Percentiles rank a stretch among this genome's conserved stretches.
Conservation (phyloP, 176 grass and related monocot species). For the Alloteropsis semialata region DNA sequence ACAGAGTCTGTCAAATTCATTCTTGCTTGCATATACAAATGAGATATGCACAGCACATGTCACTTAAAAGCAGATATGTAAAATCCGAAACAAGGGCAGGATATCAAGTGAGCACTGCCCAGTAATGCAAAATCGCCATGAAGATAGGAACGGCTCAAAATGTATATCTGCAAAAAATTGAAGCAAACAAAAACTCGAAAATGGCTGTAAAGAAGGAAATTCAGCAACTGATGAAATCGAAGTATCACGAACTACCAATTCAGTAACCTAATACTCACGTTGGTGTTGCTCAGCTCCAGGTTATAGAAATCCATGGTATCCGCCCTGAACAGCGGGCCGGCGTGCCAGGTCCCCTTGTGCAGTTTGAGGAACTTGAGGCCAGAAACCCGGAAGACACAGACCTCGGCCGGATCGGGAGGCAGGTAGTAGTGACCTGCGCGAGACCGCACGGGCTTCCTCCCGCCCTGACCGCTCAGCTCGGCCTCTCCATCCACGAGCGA, state of each 20-base stretch:
- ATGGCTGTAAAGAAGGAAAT: no score
- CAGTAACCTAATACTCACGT: constrained; percentile 52
- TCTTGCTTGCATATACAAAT: background rate
- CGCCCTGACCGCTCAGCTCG: constrained; percentile 36
- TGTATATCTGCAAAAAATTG: no score
- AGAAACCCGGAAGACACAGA: constrained; percentile 68
- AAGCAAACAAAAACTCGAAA: no score
- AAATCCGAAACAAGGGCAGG: background rate
- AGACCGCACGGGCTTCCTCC: constrained; percentile 35
- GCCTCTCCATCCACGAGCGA: constrained; percentile 53
- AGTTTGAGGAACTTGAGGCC: constrained; percentile 91
- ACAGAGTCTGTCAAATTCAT: background rate
- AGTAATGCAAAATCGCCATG: background rate
- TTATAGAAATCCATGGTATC: constrained; percentile 86
- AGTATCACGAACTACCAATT: background rate
- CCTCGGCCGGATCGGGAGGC: constrained; percentile 68
- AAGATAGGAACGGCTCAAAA: background rate
- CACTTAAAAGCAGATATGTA: background rate
- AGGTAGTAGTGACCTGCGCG: constrained; percentile 58
- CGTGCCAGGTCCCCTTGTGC: constrained; percentile 88
- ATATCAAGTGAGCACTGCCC: background rate
- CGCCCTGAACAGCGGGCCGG: constrained; percentile 78
- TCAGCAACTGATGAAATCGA: background rate
- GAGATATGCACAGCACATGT: background rate
- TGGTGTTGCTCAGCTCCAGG: constrained; percentile 93